phyloP scores from a whole-genome alignment of 1,139 yeast genomes.

The Geotrichum restrictum region DNA sequence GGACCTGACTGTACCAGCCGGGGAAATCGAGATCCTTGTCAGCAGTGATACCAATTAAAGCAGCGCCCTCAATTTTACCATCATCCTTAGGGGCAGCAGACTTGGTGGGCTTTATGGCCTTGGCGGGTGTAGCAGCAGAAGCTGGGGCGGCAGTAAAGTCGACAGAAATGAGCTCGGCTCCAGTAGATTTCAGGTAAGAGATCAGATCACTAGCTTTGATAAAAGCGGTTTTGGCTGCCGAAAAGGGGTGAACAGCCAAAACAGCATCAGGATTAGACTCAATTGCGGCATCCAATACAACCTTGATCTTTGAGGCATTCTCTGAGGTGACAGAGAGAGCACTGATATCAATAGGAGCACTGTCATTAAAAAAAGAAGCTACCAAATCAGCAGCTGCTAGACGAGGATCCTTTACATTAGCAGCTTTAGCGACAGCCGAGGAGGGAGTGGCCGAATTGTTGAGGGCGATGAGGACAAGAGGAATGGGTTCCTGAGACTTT shows the following conservation, averaged over 20 bases:
- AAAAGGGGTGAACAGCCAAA: conserved; percentile 55
- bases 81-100: conserved; percentile 27
- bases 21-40: conserved; percentile 91
- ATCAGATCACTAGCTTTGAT: conserved; percentile 49
- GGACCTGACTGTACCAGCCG: conserved; percentile 94
- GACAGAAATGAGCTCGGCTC: conserved; percentile 51
- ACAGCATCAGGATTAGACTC: conserved; percentile 38
- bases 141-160: conserved; percentile 54
- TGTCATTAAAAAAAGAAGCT: conserved; percentile 56
- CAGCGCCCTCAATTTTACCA: conserved; percentile 74
- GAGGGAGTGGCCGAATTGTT: conserved; percentile 66
- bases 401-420: conserved; percentile 79
- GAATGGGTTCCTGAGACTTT: conserved; percentile 75
- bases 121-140: conserved; percentile 34
- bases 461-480: conserved; percentile 75
- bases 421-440: conserved; percentile 58
- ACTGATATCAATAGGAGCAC: conserved; percentile 49
- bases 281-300: conserved; percentile 61
- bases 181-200: conserved; percentile 54
- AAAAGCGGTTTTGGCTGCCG: conserved; percentile 54
- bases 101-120: conserved; percentile 19
- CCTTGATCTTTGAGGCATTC: conserved; percentile 49
- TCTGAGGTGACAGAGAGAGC: conserved; percentile 31
- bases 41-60: conserved; percentile 91
- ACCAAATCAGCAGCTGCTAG: conserved; percentile 80